These are phyloP conservation scores for Adansonia digitata DNA, from an alignment of 345 rosid genomes.

Conservation along the genomic window DNA sequence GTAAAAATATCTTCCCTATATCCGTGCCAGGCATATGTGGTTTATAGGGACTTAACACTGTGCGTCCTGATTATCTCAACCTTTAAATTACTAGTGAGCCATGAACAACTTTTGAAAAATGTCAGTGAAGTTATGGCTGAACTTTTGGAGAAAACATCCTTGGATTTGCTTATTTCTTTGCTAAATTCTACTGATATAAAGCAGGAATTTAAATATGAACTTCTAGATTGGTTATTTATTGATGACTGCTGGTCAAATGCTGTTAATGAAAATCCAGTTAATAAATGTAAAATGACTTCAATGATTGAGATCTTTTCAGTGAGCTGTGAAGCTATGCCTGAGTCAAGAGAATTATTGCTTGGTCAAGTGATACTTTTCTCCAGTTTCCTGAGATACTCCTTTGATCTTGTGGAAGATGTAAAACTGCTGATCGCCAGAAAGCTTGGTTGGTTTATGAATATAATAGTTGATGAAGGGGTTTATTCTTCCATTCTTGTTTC, in stretches of 20 bases:
- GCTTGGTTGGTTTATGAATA: slow-evolving; percentile 64
- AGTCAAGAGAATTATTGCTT: slow-evolving; percentile 32
- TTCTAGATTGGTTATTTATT: slow-evolving; percentile 58
- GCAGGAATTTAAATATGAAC: slow-evolving; percentile 47
- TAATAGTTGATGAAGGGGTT: slow-evolving; percentile 50
- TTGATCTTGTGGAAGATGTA: slow-evolving; percentile 44
- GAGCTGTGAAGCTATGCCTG: slow-evolving; percentile 33
- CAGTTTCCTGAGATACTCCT: slow-evolving; percentile 52
- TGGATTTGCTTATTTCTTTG: slow-evolving; percentile 56
- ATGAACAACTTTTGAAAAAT: slow-evolving; percentile 37
- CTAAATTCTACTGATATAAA: slow-evolving; percentile 52
- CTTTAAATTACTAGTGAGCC: slow-evolving; percentile 51
- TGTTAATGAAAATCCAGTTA: slow-evolving; percentile 21
- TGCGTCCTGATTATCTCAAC: slow-evolving; percentile 55
- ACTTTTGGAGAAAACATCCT: slow-evolving; percentile 65
- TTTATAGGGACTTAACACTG: slow-evolving; percentile 48
- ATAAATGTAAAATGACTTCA: slow-evolving; percentile 22
- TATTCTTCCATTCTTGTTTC: slow-evolving; percentile 59
- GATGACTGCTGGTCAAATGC: slow-evolving; percentile 29
- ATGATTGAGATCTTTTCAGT: slow-evolving; percentile 46
- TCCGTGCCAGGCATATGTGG: slow-evolving; percentile 59
- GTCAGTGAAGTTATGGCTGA: slow-evolving; percentile 69
- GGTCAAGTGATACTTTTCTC: slow-evolving; percentile 55
- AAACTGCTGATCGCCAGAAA: slow-evolving; percentile 43
- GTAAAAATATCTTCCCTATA: slow-evolving; percentile 66